Percentiles rank a stretch among this genome's conserved stretches.
These are phyloP conservation scores for Vitis rupestris DNA, from an alignment of 164 flowering plant genomes.

Conservation along the genomic window DNA sequence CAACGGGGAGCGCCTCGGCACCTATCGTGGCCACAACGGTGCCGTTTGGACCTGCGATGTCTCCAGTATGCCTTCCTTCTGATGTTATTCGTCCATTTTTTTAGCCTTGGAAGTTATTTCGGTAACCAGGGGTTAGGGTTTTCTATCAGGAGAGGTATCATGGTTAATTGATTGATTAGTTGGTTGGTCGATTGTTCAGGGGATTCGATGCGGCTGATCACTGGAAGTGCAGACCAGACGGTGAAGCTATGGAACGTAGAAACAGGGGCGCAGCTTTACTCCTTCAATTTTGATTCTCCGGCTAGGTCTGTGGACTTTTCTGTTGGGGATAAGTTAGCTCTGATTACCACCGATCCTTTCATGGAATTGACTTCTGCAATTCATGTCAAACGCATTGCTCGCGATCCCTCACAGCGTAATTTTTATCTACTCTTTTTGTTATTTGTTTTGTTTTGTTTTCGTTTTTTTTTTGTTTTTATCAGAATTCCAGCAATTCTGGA, in stretches of 20 bases:
- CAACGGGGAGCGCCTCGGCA: conserved; percentile 88
- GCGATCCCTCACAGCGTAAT: conserved; percentile 74
- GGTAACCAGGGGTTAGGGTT: no score
- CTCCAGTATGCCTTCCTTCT: conserved; percentile 41
- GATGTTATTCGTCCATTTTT: neutral
- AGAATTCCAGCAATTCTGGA: no score
- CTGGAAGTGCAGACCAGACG: conserved; percentile 88
- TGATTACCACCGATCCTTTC: conserved; percentile 89
- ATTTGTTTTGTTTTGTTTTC: no score
- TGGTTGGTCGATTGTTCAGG: conserved; percentile 33
- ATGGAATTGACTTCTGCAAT: conserved; percentile 81
- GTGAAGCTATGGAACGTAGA: conserved; percentile 85
- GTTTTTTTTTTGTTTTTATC: neutral
- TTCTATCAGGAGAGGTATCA: no score
- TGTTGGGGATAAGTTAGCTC: conserved; percentile 79
- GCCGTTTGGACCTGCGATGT: conserved; percentile 96
- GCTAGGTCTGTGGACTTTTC: conserved; percentile 79
- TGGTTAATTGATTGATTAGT: conserved; percentile 6
- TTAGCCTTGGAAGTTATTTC: no score
- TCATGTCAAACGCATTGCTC: conserved; percentile 73
- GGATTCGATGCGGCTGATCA: conserved; percentile 70
- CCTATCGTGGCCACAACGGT: conserved; percentile 88
- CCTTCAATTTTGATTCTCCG: conserved; percentile 74
- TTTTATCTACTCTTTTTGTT: neutral
- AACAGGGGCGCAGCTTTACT: conserved; percentile 54